These are phyloP conservation scores for Crucibulum laeve DNA, from an alignment of 768 basidiomycete species.

Conservation along the genomic window DNA sequence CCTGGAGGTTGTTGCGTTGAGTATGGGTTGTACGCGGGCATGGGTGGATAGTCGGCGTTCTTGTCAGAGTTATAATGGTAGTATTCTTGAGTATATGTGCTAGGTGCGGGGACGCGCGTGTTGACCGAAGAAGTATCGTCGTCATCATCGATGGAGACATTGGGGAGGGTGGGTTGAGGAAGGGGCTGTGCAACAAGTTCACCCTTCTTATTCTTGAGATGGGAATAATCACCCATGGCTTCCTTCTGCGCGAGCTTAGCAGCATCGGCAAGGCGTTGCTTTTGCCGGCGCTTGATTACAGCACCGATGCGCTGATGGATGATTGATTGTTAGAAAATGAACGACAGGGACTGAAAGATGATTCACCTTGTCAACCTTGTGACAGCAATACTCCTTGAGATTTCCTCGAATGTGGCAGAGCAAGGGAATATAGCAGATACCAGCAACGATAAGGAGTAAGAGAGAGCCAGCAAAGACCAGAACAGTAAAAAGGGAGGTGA, in stretches of 20 bases:
- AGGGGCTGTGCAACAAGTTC: constrained; percentile 74
- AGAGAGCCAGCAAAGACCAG: constrained; percentile 83
- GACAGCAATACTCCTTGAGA: constrained; percentile 98
- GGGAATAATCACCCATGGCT: constrained; percentile 86
- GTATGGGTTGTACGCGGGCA: constrained; percentile 77
- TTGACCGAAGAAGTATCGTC: constrained; percentile 57
- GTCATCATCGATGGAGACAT: constrained; percentile 83
- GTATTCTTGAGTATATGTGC: constrained; percentile 49
- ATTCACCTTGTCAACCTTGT: constrained; percentile 94
- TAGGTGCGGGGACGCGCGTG: constrained; percentile 49
- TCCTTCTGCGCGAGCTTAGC: constrained; percentile 85
- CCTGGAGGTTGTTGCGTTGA: constrained; percentile 48
- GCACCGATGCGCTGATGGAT: constrained; percentile 76
- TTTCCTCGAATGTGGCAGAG: constrained; percentile 96
- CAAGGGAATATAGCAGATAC: constrained; percentile 87
- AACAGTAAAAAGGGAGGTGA: constrained; percentile 89
- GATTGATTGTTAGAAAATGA: background rate
- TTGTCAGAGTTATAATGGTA: constrained; percentile 54
- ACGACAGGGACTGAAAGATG: background rate
- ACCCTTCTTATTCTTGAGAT: constrained; percentile 91
- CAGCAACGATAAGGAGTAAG: constrained; percentile 77
- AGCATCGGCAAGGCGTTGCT: constrained; percentile 78
- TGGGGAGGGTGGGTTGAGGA: constrained; percentile 93
- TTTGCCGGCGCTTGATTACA: constrained; percentile 88
- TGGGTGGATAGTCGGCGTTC: constrained; percentile 57